Conservation (phyloP, 805 yeast species). For the Suhomyces vadensis region DNA sequence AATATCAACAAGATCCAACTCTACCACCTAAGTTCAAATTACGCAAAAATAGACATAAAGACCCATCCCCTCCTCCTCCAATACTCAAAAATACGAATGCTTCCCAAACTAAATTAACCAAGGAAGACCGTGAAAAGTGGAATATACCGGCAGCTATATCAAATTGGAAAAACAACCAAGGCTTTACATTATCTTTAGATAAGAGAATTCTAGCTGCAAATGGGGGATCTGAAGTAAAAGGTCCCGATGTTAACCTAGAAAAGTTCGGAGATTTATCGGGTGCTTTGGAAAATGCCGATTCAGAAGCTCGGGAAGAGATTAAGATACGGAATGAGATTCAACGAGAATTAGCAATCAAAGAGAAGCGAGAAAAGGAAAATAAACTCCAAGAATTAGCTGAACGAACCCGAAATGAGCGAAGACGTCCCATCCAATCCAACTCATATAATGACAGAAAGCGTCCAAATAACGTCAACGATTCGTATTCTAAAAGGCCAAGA, state of each 20-base stretch:
- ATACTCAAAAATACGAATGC: constrained; percentile 59
- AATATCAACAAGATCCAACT: constrained; percentile 76
- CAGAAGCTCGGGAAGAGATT: constrained; percentile 29
- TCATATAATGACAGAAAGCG: constrained; percentile 9
- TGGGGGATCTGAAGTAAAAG: constrained; percentile 28
- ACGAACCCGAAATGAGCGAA: constrained; percentile 22
- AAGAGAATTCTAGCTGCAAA: constrained; percentile 60
- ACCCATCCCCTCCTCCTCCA: constrained; percentile 66
- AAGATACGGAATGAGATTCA: constrained; percentile 27
- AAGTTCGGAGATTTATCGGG: constrained; percentile 63
- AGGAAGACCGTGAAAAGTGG: constrained; percentile 80
- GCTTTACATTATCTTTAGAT: constrained; percentile 79
- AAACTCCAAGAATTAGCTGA: constrained; percentile 32
- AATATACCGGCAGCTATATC: constrained; percentile 88
- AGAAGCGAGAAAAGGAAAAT: constrained; percentile 31
- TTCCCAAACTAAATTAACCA: constrained; percentile 45
- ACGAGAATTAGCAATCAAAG: constrained; percentile 23
- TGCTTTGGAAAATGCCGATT: constrained; percentile 57
- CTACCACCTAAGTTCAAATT: constrained; percentile 77
- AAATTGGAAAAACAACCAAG: constrained; percentile 93
- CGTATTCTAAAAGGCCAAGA: constrained; percentile 14
- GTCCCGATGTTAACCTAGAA: constrained; percentile 48
- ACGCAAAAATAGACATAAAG: constrained; percentile 64
- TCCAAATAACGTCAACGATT: constrained; percentile 6
- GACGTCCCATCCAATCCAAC: too few relatives aligned